phyloP scores from a whole-genome alignment of 1,284 basidiomycete genomes.

The Sanguinoderma infundibulare region DNA sequence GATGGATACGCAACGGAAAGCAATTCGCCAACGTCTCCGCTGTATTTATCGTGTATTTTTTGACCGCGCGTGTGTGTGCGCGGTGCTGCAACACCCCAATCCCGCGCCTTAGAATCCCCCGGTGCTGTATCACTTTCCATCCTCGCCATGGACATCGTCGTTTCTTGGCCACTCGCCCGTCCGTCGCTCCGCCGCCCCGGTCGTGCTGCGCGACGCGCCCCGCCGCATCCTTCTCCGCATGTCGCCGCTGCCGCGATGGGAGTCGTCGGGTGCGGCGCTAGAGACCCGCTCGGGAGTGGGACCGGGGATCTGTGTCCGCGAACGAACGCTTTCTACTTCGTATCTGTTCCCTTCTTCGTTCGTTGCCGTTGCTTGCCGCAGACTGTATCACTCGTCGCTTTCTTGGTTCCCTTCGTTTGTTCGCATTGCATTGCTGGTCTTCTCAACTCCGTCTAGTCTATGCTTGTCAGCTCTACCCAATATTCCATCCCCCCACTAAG shows the following conservation, averaged over 20 bases:
- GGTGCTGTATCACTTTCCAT: conserved; percentile 15
- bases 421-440: neutral
- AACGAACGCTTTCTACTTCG: conserved; percentile 12
- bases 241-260: neutral
- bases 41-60: conserved; percentile 32
- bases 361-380: conserved; percentile 3
- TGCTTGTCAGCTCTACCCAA: neutral
- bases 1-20: neutral
- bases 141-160: neutral
- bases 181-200: neutral
- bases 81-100: conserved; percentile 4
- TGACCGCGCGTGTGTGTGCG: conserved; percentile 12
- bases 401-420: conserved; percentile 17
- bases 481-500: neutral
- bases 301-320: neutral
- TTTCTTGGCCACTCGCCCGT: neutral
- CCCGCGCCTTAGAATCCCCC: conserved; percentile 1
- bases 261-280: neutral
- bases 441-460: neutral
- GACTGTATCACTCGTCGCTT: conserved; percentile 23
- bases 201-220: neutral
- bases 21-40: too few relatives aligned
- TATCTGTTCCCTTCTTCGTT: neutral
- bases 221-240: neutral
- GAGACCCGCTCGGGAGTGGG: conserved; percentile 14